Base-by-base conservation (phyloP, 2,329 filamentous ascomycete genomes). In the Fusarium tuaranense region DNA sequence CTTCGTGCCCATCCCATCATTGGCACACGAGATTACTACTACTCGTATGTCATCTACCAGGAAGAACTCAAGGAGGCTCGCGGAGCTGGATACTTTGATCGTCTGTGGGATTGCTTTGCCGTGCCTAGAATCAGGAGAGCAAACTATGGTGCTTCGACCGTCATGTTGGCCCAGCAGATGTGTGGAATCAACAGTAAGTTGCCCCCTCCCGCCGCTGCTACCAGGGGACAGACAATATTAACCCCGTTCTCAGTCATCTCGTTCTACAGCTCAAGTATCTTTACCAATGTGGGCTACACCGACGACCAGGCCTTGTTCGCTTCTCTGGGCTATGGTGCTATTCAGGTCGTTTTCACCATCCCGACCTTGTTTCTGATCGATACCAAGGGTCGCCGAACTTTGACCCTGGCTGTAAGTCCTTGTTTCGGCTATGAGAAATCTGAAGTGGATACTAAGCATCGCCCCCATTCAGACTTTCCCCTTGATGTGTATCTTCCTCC, bases 151-250 rank as follows among this genome's bases (percentile, higher is more conserved):
- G 93, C 93, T 2, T 93, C 91, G 68, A 91, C 91, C 1, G 93
- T 96, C 74, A 97, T 97, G 94, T 88, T 93, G 78, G 91, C 90
- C 0, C 91, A 93, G 81, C 91, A 93, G 81, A 81, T 81, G 75
- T 80, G 69, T 10, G 78, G 76, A 14, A 79, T 79, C 65, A 78
- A 77, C 65, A 79, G 78, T 77, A 65, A 67, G 72, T 70, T 44
- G 0, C 20, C 22, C 22, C 32, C 32, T n/a, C 12, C 32, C 32
- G 32, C 32, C 32, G 32, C 3, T 1, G 5, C 9, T 3, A 0
- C 10, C 0, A 4, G 0, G 0, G 25, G 7, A 4, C 9, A 1
- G 7, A 4, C 12, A 1, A 0, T 1, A 8, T 61, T 75, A 27
- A 78, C n/a, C 16, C 16, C 0, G 1, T 14, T 16, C 25, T 1